Conservation (phyloP, 257 asterid species). For the Solanum raphanifolium region DNA sequence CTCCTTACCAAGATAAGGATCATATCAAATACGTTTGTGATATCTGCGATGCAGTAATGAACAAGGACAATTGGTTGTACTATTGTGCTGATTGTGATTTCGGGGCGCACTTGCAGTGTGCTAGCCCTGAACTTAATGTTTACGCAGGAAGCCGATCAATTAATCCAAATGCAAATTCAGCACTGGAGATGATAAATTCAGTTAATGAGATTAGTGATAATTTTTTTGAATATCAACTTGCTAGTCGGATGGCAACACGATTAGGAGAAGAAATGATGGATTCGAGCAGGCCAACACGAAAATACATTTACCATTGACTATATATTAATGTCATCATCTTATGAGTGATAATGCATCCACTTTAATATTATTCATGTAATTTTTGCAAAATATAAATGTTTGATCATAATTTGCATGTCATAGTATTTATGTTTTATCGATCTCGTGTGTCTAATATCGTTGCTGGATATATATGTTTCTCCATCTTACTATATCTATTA, state of each 20-base stretch:
- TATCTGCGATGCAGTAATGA: not conserved
- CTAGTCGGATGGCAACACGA: not conserved
- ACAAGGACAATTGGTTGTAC: constrained; percentile 9
- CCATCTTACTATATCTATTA: not conserved
- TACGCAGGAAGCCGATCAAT: not conserved
- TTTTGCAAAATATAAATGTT: not conserved
- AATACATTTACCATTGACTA: not conserved
- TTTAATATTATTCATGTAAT: not conserved
- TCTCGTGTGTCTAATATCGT: not conserved
- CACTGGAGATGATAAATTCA: not conserved
- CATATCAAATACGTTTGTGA: not conserved
- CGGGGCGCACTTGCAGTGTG: constrained; percentile 13
- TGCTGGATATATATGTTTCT: not conserved
- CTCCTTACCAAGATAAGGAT: not conserved
- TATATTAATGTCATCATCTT: too few relatives aligned
- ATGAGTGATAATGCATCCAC: not conserved
- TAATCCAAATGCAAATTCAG: not conserved
- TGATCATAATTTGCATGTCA: not conserved
- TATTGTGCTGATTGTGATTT: constrained; percentile 16
- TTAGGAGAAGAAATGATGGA: not conserved
- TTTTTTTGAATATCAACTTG: not conserved
- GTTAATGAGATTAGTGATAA: not conserved
- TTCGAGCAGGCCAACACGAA: not conserved
- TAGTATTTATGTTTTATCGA: not conserved
- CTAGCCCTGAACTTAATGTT: not conserved